These are phyloP conservation scores for Paramarasmius palmivorus DNA, from an alignment of 1,284 basidiomycete species.

Conservation along the genomic window DNA sequence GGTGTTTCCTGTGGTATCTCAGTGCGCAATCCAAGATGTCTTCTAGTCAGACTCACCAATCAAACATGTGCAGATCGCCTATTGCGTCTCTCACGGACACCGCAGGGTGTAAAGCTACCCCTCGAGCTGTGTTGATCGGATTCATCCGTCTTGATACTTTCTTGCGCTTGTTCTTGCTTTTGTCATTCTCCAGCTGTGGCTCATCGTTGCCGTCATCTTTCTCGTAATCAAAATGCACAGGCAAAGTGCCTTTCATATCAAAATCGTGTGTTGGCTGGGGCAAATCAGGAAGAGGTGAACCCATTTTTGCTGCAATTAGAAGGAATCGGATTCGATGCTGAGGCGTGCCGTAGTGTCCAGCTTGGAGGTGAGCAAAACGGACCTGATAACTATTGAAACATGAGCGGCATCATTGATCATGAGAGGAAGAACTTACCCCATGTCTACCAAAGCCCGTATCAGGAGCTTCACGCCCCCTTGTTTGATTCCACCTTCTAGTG, in stretches of 20 bases:
- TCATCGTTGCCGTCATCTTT: slow-evolving; percentile 9
- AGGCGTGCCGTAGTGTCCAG: slow-evolving; percentile 72
- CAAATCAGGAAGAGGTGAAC: slow-evolving; percentile 55
- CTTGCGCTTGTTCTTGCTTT: no score
- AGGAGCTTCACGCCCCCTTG: slow-evolving; percentile 71
- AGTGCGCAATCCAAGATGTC: neutral
- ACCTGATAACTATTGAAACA: slow-evolving; percentile 63
- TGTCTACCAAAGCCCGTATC: slow-evolving; percentile 53
- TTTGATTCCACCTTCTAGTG: slow-evolving; percentile 58
- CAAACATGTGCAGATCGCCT: slow-evolving; percentile 63
- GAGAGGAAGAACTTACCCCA: slow-evolving; percentile 47
- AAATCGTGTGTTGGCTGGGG: slow-evolving; percentile 73
- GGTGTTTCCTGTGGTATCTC: slow-evolving; percentile 44
- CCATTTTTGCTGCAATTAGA: slow-evolving; percentile 58
- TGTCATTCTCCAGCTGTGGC: no score
- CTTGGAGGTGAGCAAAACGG: slow-evolving; percentile 62
- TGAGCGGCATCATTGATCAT: neutral
- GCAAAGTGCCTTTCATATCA: slow-evolving; percentile 34
- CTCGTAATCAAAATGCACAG: slow-evolving; percentile 47
- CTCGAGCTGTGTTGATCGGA: slow-evolving; percentile 46
- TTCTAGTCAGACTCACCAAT: slow-evolving; percentile 50
- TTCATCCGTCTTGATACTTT: slow-evolving; percentile 21
- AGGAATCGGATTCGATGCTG: slow-evolving; percentile 73
- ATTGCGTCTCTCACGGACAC: slow-evolving; percentile 71
- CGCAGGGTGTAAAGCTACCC: slow-evolving; percentile 50